Conservation (phyloP, 2,329 filamentous ascomycete genomes). For the Didymosphaeria variabile region DNA sequence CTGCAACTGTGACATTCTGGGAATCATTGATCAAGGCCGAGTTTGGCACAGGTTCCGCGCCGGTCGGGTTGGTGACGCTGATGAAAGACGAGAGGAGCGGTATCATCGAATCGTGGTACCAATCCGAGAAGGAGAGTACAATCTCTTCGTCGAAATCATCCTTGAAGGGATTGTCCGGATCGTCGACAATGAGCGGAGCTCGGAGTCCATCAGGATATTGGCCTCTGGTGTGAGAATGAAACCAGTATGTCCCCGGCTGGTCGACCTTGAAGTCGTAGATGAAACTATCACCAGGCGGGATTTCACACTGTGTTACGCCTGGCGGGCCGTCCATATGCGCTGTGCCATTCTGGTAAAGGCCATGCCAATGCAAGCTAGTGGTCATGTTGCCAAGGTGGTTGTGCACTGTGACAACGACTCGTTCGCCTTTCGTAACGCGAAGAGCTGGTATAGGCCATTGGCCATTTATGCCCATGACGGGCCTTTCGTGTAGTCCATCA, state of each 20-base stretch:
- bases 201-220: slow-evolving; percentile 75
- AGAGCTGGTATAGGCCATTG: slow-evolving; percentile 78
- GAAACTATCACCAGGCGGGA: slow-evolving; percentile 69
- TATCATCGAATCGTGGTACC: slow-evolving; percentile 70
- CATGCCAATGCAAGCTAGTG: slow-evolving; percentile 78
- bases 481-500: slow-evolving; percentile 59
- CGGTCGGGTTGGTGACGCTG: slow-evolving; percentile 62
- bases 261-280: slow-evolving; percentile 66
- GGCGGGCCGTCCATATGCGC: slow-evolving; percentile 77
- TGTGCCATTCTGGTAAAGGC: slow-evolving; percentile 78
- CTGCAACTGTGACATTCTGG: slow-evolving; percentile 54
- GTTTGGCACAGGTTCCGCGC: slow-evolving; percentile 72
- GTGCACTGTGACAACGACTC: slow-evolving; percentile 71
- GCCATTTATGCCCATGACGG: slow-evolving; percentile 74
- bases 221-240: slow-evolving; percentile 70
- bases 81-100: slow-evolving; percentile 56
- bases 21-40: slow-evolving; percentile 72
- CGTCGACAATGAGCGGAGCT: slow-evolving; percentile 72
- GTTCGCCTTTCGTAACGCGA: slow-evolving; percentile 77
- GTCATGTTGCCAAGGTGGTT: slow-evolving; percentile 72
- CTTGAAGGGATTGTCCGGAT: slow-evolving; percentile 60
- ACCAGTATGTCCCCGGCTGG: slow-evolving; percentile 68
- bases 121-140: slow-evolving; percentile 75
- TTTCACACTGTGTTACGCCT: slow-evolving; percentile 66
- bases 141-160: slow-evolving; percentile 68